Percentiles rank a stretch among this genome's conserved stretches.
phyloP scores from a whole-genome alignment of 345 rosid species.

The Isatis tinctoria region DNA sequence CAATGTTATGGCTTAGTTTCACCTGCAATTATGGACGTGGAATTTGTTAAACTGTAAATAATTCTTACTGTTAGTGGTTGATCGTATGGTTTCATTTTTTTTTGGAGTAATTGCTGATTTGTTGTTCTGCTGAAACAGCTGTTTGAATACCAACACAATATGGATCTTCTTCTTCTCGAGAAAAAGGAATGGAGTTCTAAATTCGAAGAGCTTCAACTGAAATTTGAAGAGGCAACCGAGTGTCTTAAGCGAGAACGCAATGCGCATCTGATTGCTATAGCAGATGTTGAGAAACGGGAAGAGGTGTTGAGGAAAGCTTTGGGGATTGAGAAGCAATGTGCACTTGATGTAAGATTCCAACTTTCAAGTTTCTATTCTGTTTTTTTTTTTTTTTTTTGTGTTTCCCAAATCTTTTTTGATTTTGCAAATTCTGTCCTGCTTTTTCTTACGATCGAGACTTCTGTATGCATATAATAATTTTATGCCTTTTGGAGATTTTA shows the following conservation, averaged over 20 bases:
- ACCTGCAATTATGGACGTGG: background rate
- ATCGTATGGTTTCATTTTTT: background rate
- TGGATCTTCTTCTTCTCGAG: constrained; percentile 94
- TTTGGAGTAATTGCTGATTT: background rate
- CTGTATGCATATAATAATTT: background rate
- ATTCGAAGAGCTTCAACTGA: constrained; percentile 60
- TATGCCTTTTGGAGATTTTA: background rate
- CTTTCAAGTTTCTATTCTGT: background rate
- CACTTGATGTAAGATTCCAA: constrained; percentile 63
- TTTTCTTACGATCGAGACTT: background rate
- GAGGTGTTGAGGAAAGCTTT: constrained; percentile 81
- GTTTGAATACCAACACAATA: constrained; percentile 84
- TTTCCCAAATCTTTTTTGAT: background rate
- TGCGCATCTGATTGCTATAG: constrained; percentile 61
- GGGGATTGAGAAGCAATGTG: constrained; percentile 93
- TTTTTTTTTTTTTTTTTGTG: background rate
- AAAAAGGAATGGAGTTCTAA: constrained; percentile 78
- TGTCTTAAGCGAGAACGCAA: constrained; percentile 68
- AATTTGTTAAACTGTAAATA: background rate
- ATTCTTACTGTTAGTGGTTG: background rate
- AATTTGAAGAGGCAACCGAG: constrained; percentile 54
- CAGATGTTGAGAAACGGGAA: constrained; percentile 78
- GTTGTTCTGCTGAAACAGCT: constrained; percentile 44
- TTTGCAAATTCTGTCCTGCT: background rate
- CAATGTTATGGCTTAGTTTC: constrained; percentile 5